A percentile compares a stretch with the other conserved stretches of the same genome.
Conservation (phyloP, 306 rosid species). For the Crotalaria pallida region DNA sequence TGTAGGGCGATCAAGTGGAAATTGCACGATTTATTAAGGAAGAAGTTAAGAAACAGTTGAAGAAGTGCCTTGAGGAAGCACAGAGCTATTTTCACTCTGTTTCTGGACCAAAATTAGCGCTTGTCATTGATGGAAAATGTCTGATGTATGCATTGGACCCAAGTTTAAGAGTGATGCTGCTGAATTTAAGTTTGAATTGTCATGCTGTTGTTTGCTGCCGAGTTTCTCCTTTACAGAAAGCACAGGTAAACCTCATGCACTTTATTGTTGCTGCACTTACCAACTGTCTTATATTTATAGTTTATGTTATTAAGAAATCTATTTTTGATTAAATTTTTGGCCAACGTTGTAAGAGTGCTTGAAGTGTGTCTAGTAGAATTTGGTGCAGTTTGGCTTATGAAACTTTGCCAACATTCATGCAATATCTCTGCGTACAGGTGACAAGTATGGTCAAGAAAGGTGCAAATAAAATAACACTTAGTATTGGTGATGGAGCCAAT, state of each 20-base stretch:
- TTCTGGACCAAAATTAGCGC: conserved; percentile 79
- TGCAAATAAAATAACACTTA: conserved; percentile 75
- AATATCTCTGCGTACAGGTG: conserved; percentile 49
- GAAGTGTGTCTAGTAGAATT: not conserved
- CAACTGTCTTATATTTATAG: not conserved
- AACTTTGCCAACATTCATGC: conserved; percentile 12
- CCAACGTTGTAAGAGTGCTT: not conserved
- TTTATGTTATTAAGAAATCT: conserved; percentile 15
- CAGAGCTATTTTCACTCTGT: conserved; percentile 41
- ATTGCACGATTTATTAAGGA: conserved; percentile 80
- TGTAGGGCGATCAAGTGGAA: conserved; percentile 94
- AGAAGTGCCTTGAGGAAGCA: conserved; percentile 74
- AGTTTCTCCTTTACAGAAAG: conserved; percentile 97
- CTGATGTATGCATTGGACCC: conserved; percentile 95
- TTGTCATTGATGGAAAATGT: conserved; percentile 95
- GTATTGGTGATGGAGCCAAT: conserved; percentile 99
- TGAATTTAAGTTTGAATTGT: conserved; percentile 87
- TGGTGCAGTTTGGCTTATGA: not conserved
- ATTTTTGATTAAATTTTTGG: conserved; percentile 5
- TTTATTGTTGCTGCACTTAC: not conserved
- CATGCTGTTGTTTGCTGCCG: conserved; percentile 96
- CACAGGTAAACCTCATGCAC: conserved; percentile 61
- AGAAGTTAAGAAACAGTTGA: conserved; percentile 71
- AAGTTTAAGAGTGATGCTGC: conserved; percentile 72
- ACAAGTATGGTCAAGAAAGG: conserved; percentile 96